Evolutionary conservation across 192 early-diverging fungal species (phyloP), one percentile per base, ranked within the genome.

Genomic region (Oehlia diaphana): DNA sequence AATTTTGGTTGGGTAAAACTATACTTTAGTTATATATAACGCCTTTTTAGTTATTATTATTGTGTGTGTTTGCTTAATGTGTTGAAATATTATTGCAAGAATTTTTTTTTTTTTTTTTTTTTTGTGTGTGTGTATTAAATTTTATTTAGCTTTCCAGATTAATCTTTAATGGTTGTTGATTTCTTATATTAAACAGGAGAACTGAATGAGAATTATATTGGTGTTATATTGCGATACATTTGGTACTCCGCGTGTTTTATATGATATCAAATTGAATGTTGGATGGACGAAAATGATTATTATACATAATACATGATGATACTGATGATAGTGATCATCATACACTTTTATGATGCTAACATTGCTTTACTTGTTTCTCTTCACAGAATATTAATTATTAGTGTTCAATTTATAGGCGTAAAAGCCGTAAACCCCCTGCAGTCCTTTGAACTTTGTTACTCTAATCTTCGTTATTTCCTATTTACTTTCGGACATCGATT

Each of bases 81-180:
- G 37, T 39, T 69, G 13, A 9, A 44, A 44, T 44, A 7, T 44
- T 44, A 69, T 39, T 39, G 42, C 42, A 44, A 44, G 42, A 1
- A 44, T 7, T 9, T 44, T 33, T 67, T 37, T 37, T 37, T 37
- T 37, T 37, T 37, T 37, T 37, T 37, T 37, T 37, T 37, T 37
- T 37, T 37, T 37, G 2, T 67, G 28, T 21, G 21, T 37, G 21
- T 39, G 31, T 31, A 31, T 69, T 23, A 37, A 37, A 4, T 37
- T 37, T 37, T 37, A 69, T 39, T 39, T 16, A 21, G 2, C 19
- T 70, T 70, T n/a, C 68, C 35, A 44, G 68, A 70, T 44, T 70
- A 70, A 70, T 70, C 68, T 39, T 70, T 39, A 70, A 70, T 70
- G 68, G 35, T 8, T 37, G 9, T 33, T 66, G 68, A 70, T 70